These are phyloP conservation scores for Euphorbia celastroides DNA, from an alignment of 441 rosid species.

Conservation along the genomic window DNA sequence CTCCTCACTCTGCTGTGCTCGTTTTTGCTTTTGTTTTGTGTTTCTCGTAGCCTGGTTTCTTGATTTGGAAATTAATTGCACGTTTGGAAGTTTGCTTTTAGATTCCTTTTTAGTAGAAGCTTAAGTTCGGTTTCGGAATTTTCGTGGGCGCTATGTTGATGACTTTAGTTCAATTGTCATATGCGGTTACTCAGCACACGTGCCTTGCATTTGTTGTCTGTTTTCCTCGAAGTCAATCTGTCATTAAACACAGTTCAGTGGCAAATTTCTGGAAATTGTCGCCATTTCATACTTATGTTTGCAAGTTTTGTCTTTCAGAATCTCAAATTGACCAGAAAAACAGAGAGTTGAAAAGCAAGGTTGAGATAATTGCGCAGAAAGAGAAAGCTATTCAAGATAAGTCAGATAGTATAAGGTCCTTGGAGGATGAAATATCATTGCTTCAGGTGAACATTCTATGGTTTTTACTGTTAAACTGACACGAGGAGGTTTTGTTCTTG, in stretches of 20 bases:
- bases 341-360: conserved; percentile 53
- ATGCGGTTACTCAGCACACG: no score
- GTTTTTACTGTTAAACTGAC: not conserved
- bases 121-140: no score
- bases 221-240: no score
- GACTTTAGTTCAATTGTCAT: no score
- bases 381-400: conserved; percentile 55
- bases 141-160: no score
- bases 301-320: conserved; percentile 40
- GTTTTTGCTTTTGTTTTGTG: no score
- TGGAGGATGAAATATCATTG: conserved; percentile 55
- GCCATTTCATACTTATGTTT: no score
- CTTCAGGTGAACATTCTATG: conserved; percentile 42
- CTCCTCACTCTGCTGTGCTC: no score
- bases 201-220: no score
- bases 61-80: not conserved
- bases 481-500: not conserved
- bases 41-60: not conserved
- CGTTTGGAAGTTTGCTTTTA: not conserved
- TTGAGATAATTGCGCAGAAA: conserved; percentile 43
- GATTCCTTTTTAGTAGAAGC: not conserved
- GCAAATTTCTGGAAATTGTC: no score
- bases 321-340: conserved; percentile 55
- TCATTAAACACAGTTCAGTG: no score
- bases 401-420: conserved; percentile 47